Evolutionary conservation across 768 basidiomycete genomes (phyloP).

Genomic region (Paxillus ammoniavirescens): DNA sequence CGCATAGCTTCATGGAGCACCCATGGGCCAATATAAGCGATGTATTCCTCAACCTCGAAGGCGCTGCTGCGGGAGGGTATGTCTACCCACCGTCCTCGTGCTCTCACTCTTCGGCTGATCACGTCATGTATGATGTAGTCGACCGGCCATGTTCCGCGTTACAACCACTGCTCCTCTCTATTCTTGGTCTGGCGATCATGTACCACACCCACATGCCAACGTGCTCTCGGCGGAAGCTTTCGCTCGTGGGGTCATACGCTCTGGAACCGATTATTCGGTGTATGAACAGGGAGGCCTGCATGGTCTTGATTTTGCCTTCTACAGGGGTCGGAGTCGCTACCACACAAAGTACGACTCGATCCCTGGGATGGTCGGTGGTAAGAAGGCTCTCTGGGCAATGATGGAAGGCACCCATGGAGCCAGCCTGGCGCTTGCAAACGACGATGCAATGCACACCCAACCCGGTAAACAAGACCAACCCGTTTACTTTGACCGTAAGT

Average conservation of each 20-base stretch:
- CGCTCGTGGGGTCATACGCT: constrained; percentile 59
- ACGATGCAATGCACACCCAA: constrained; percentile 27
- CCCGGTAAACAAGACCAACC: constrained; percentile 25
- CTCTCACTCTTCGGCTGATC: neutral
- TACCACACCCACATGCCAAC: constrained; percentile 71
- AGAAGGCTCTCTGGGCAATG: constrained; percentile 72
- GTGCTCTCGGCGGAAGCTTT: constrained; percentile 71
- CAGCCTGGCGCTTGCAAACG: constrained; percentile 53
- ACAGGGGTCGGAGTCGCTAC: constrained; percentile 68
- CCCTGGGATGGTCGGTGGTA: constrained; percentile 51
- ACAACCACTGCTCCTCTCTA: constrained; percentile 58
- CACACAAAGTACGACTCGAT: constrained; percentile 76
- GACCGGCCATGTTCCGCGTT: constrained; percentile 73
- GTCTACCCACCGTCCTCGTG: constrained; percentile 11
- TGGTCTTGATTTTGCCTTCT: constrained; percentile 80
- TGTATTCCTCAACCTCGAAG: constrained; percentile 80
- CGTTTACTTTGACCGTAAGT: constrained; percentile 77
- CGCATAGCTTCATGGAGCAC: constrained; percentile 62
- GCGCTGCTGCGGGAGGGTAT: constrained; percentile 76
- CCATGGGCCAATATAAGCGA: constrained; percentile 68
- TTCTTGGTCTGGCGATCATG: constrained; percentile 44
- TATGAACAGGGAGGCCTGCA: constrained; percentile 58
- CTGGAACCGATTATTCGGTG: constrained; percentile 71
- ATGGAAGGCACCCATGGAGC: constrained; percentile 63
- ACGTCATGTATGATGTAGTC: constrained; percentile 43